Evolutionary conservation across 805 yeast genomes (phyloP).

Genomic region (Isabelozyma gotoi): DNA sequence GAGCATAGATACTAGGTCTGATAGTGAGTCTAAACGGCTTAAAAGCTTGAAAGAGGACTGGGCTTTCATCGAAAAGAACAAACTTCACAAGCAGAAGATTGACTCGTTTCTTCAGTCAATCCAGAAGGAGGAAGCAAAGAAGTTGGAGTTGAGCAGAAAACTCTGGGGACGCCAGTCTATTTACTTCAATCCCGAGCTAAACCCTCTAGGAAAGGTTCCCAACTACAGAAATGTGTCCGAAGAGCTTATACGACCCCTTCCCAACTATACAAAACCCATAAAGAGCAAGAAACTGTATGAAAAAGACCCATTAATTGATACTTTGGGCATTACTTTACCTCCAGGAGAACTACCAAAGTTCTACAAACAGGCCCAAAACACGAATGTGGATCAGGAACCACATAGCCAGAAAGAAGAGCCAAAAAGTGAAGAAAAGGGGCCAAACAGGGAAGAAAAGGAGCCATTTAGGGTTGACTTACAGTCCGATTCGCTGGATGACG

Average conservation of each 20-base stretch:
- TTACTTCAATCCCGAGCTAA: conserved; percentile 66
- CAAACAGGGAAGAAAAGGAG: conserved; percentile 1
- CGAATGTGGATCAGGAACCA: conserved; percentile 12
- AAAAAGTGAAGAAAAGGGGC: conserved; percentile 2
- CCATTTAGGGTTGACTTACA: not conserved
- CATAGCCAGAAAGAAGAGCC: too few relatives aligned
- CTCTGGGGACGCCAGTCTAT: conserved; percentile 50
- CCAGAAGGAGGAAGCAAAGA: conserved; percentile 15
- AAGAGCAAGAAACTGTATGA: conserved; percentile 14
- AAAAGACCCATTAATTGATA: conserved; percentile 27
- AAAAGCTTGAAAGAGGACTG: conserved; percentile 38
- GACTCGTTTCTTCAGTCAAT: conserved; percentile 18
- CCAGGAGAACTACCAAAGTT: conserved; percentile 44
- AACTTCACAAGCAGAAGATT: conserved; percentile 31
- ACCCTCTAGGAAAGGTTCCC: conserved; percentile 60
- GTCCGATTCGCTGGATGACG: conserved; percentile 3
- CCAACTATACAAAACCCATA: conserved; percentile 33
- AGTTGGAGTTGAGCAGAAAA: conserved; percentile 16
- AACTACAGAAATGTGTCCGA: conserved; percentile 11
- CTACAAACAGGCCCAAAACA: conserved; percentile 42
- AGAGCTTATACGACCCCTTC: conserved; percentile 11
- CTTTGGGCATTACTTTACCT: conserved; percentile 37
- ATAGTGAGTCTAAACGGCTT: conserved; percentile 18
- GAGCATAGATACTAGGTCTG: conserved; percentile 8
- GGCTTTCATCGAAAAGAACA: conserved; percentile 32